Percentiles rank a stretch among this genome's conserved stretches.
phyloP scores from a whole-genome alignment of 495 filamentous ascomycete species.

The Elasticomyces elasticus region DNA sequence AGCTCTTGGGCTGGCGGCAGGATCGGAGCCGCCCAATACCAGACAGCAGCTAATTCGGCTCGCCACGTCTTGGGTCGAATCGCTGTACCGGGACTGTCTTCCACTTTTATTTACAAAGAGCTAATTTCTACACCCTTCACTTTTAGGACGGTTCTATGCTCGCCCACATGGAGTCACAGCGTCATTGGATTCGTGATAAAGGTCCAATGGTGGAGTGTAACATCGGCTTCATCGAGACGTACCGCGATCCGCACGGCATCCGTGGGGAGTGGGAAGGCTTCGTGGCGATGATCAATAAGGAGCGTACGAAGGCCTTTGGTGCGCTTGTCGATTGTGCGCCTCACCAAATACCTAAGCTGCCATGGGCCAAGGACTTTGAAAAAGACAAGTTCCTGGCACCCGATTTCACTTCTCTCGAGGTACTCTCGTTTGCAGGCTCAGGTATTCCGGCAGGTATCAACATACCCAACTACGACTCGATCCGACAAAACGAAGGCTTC shows the following conservation, averaged over 20 bases:
- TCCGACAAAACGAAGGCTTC: constrained; percentile 88
- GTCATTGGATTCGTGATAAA: constrained; percentile 86
- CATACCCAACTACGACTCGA: constrained; percentile 87
- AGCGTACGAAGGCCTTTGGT: constrained; percentile 83
- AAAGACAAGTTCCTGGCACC: constrained; percentile 91
- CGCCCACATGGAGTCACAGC: constrained; percentile 82
- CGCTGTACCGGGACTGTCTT: no score
- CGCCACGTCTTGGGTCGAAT: no score
- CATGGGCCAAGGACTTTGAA: constrained; percentile 83
- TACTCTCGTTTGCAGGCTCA: constrained; percentile 60
- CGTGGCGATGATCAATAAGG: constrained; percentile 67
- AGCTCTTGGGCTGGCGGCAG: no score
- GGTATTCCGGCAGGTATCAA: constrained; percentile 45
- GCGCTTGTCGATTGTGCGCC: constrained; percentile 73
- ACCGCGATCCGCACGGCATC: constrained; percentile 81
- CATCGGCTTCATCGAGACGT: constrained; percentile 93
- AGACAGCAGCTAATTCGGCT: no score
- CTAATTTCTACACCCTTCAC: no score
- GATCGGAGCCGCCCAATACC: no score
- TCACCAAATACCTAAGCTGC: constrained; percentile 73
- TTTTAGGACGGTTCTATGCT: constrained; percentile 75
- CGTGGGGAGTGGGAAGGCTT: constrained; percentile 92
- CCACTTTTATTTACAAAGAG: no score
- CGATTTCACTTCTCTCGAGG: constrained; percentile 63
- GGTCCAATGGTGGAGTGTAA: constrained; percentile 83